Evolutionary conservation across 768 basidiomycete genomes (phyloP).

Genomic region (Clathrus columnatus): DNA sequence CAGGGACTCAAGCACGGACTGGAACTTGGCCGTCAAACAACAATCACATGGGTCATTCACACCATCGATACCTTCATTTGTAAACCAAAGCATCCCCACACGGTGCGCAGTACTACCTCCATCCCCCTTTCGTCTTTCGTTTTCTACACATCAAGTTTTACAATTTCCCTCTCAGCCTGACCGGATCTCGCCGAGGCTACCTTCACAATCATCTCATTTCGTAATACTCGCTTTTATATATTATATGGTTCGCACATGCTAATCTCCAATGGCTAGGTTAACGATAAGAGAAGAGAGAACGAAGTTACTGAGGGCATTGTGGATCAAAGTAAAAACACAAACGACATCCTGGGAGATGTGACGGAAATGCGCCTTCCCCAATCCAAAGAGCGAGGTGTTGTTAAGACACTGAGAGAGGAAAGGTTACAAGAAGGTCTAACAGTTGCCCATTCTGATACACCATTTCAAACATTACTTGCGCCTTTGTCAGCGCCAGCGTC

Average conservation of each 20-base stretch:
- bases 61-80: not conserved
- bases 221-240: too few relatives aligned
- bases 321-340: too few relatives aligned
- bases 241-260: too few relatives aligned
- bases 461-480: too few relatives aligned
- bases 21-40: not conserved
- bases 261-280: too few relatives aligned
- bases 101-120: not conserved
- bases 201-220: not conserved
- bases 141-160: not conserved
- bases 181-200: not conserved
- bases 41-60: not conserved
- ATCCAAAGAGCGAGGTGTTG: too few relatives aligned
- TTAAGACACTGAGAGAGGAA: too few relatives aligned
- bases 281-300: too few relatives aligned
- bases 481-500: not conserved
- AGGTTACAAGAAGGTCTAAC: not conserved
- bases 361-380: too few relatives aligned
- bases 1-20: not conserved
- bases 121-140: not conserved
- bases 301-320: too few relatives aligned
- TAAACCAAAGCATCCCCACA: not conserved
- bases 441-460: not conserved
- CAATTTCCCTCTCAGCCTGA: not conserved
- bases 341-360: too few relatives aligned